phyloP scores from a whole-genome alignment of 805 yeast genomes.

The Babjeviella inositovora region DNA sequence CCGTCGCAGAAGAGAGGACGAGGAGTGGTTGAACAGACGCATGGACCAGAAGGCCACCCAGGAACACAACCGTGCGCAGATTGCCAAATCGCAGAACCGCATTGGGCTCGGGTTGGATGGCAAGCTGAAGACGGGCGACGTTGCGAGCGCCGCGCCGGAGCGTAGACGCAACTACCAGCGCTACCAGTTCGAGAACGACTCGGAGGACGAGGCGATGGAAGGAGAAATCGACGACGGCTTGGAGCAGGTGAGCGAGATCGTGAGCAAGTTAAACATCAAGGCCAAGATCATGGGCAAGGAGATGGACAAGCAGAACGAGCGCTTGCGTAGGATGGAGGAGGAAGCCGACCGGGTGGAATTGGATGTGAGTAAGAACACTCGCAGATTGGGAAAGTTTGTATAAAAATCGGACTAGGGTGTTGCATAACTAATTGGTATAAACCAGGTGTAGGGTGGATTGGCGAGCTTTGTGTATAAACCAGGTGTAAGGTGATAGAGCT shows the following conservation, averaged over 20 bases:
- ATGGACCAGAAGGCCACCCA: constrained; percentile 44
- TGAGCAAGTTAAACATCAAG: constrained; percentile 54
- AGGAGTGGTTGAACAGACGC: constrained; percentile 41
- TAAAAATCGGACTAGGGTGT: too few relatives aligned
- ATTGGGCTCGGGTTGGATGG: constrained; percentile 43
- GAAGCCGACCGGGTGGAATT: constrained; percentile 77
- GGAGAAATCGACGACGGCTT: constrained; percentile 72
- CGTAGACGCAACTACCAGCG: constrained; percentile 39
- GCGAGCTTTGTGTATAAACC: constrained; percentile 39
- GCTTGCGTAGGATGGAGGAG: constrained; percentile 64
- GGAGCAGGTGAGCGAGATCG: constrained; percentile 56
- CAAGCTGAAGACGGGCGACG: constrained; percentile 13
- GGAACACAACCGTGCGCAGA: constrained; percentile 41
- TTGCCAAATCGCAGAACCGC: constrained; percentile 53
- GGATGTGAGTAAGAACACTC: constrained; percentile 63
- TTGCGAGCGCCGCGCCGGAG: constrained; percentile 32
- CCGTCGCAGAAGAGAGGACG: constrained; percentile 61
- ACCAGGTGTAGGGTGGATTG: constrained; percentile 37
- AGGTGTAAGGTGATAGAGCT: too few relatives aligned
- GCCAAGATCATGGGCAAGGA: constrained; percentile 68
- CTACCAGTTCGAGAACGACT: constrained; percentile 78
- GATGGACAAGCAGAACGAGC: constrained; percentile 59
- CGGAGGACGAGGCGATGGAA: constrained; percentile 88
- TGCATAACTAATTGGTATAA: too few relatives aligned
- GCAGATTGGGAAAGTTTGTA: too few relatives aligned